phyloP scores from a whole-genome alignment of 495 filamentous ascomycete species.

The Evansstolkia leycettana region DNA sequence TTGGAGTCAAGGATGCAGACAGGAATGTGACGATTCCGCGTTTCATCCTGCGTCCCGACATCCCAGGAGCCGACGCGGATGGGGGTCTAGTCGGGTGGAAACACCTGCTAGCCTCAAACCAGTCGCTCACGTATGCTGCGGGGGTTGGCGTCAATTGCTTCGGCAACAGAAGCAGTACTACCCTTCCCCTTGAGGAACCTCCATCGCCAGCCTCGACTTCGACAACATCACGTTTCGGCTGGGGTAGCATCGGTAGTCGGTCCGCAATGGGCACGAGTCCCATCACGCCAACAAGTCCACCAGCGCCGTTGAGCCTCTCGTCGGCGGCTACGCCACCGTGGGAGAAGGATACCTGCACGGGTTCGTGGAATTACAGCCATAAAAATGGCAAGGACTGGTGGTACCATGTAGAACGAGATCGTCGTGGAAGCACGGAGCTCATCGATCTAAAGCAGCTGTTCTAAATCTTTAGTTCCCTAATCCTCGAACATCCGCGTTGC shows the following conservation, averaged over 20 bases:
- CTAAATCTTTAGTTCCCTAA: slow-evolving; percentile 10
- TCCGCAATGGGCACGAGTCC: slow-evolving; percentile 20
- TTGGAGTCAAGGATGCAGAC: slow-evolving; percentile 15
- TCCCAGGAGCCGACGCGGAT: slow-evolving; percentile 29
- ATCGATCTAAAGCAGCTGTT: slow-evolving; percentile 29
- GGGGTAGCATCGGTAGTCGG: slow-evolving; percentile 26
- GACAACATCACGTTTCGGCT: slow-evolving; percentile 22
- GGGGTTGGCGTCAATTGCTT: slow-evolving; percentile 29
- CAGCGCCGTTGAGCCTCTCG: slow-evolving; percentile 20
- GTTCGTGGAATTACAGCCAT: slow-evolving; percentile 33
- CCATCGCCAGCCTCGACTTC: slow-evolving; percentile 23
- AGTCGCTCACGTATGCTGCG: slow-evolving; percentile 27
- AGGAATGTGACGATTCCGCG: slow-evolving; percentile 26
- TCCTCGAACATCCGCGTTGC: no score
- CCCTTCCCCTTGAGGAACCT: slow-evolving; percentile 18
- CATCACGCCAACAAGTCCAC: slow-evolving; percentile 24
- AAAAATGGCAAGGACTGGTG: slow-evolving; percentile 35
- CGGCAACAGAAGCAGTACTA: slow-evolving; percentile 13
- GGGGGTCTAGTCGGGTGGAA: slow-evolving; percentile 36
- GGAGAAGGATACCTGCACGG: slow-evolving; percentile 35
- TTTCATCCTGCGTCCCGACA: slow-evolving; percentile 34
- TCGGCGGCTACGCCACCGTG: slow-evolving; percentile 22
- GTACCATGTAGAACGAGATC: slow-evolving; percentile 38
- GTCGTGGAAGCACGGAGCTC: slow-evolving; percentile 25
- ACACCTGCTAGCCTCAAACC: slow-evolving; percentile 30